These are phyloP conservation scores for Persicaria tinctoria DNA, from an alignment of 148 eudicot genomes.

Conservation along the genomic window DNA sequence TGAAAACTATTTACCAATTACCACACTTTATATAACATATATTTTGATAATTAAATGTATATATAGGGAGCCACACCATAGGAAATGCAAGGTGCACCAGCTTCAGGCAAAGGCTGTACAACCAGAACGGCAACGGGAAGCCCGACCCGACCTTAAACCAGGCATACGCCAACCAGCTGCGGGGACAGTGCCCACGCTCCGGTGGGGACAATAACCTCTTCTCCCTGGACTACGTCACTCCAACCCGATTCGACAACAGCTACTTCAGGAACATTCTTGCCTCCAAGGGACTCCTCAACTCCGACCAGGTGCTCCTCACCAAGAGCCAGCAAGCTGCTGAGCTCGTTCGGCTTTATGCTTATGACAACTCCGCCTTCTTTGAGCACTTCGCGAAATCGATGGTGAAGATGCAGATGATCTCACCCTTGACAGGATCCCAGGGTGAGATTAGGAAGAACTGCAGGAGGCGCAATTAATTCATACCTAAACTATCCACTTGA, in stretches of 20 bases:
- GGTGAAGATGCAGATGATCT: constrained; percentile 71
- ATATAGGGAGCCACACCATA: constrained; percentile 78
- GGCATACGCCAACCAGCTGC: constrained; percentile 45
- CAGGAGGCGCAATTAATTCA: constrained; percentile 44
- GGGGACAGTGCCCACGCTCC: constrained; percentile 55
- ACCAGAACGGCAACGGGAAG: constrained; percentile 46
- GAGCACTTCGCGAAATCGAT: constrained; percentile 72
- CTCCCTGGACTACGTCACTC: constrained; percentile 37
- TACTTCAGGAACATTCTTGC: constrained; percentile 56
- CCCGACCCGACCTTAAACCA: constrained; percentile 49
- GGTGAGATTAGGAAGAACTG: constrained; percentile 74
- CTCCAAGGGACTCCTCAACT: constrained; percentile 38
- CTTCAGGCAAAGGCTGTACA: constrained; percentile 94
- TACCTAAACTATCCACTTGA: too few relatives aligned
- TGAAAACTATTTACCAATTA: too few relatives aligned
- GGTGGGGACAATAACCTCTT: constrained; percentile 84
- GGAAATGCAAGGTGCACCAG: constrained; percentile 74
- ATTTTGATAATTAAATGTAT: too few relatives aligned
- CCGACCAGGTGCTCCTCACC: constrained; percentile 54
- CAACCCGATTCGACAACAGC: constrained; percentile 47
- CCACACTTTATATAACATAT: too few relatives aligned
- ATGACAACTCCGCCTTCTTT: constrained; percentile 45
- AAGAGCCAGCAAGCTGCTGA: constrained; percentile 30
- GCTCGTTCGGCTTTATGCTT: constrained; percentile 59
- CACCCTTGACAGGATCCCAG: constrained; percentile 54